Conservation (phyloP, 306 rosid genomes). For the Cucumis cinereus region DNA sequence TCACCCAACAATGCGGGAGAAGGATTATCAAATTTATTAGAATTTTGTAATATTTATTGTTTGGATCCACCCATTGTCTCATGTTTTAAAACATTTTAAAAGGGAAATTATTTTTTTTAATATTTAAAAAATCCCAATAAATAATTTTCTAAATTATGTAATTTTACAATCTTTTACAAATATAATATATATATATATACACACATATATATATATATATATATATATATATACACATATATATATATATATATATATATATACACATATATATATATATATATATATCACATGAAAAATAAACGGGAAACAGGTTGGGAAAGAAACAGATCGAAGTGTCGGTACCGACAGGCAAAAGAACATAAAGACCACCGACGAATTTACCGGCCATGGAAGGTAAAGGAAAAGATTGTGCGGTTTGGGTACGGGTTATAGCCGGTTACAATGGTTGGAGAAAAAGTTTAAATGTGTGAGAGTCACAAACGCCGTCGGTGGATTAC, state of each 20-base stretch:
- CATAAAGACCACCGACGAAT: neutral
- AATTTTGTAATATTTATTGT: neutral
- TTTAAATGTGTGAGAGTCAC: neutral
- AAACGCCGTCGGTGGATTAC: slow-evolving; percentile 7
- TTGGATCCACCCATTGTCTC: neutral
- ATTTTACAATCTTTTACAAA: neutral
- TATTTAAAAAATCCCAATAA: neutral
- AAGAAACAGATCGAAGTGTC: neutral
- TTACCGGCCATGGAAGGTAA: neutral
- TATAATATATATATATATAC: too few relatives aligned
- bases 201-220: too few relatives aligned
- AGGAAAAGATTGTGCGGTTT: neutral
- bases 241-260: too few relatives aligned
- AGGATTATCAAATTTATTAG: neutral
- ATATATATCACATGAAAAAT: neutral
- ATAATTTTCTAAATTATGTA: neutral
- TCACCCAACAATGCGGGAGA: neutral
- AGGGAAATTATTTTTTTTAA: neutral
- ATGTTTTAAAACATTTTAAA: neutral
- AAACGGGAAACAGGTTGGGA: neutral
- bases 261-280: too few relatives aligned
- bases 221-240: too few relatives aligned
- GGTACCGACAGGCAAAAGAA: neutral
- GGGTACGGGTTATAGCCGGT: neutral
- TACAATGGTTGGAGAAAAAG: neutral